phyloP scores from a whole-genome alignment of 805 yeast species.

The Vanderwaltozyma tropicalis region DNA sequence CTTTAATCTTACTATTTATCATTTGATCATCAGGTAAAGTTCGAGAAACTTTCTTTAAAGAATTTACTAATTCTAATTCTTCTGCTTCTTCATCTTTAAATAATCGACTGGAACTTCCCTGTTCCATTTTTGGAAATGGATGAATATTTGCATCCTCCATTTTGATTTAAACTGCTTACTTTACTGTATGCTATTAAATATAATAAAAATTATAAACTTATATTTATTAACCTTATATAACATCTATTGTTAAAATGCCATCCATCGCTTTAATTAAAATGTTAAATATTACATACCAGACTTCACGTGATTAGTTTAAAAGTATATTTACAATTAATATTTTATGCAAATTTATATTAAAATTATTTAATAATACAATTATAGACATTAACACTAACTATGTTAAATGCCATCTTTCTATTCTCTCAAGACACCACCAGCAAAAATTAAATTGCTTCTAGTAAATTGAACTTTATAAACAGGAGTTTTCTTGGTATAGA shows the following conservation, averaged over 20 bases:
- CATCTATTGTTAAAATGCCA: no score
- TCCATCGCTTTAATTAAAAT: no score
- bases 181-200: no score
- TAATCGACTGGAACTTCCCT: neutral
- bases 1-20: neutral
- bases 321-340: no score
- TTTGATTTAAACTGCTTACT: no score
- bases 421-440: slow-evolving; percentile 77
- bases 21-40: slow-evolving; percentile 1
- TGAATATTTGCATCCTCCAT: no score
- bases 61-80: neutral
- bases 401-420: slow-evolving; percentile 40
- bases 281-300: no score
- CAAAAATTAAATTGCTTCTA: slow-evolving; percentile 78
- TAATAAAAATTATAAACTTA: no score
- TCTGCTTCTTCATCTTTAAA: neutral
- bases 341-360: no score
- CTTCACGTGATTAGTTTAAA: no score
- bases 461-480: slow-evolving; percentile 90
- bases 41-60: neutral
- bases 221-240: no score
- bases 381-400: neutral
- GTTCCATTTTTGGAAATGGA: neutral
- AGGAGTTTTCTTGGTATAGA: slow-evolving; percentile 87
- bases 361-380: no score